Evolutionary conservation across 768 basidiomycete species (phyloP).

Genomic region (Russula vinacea): DNA sequence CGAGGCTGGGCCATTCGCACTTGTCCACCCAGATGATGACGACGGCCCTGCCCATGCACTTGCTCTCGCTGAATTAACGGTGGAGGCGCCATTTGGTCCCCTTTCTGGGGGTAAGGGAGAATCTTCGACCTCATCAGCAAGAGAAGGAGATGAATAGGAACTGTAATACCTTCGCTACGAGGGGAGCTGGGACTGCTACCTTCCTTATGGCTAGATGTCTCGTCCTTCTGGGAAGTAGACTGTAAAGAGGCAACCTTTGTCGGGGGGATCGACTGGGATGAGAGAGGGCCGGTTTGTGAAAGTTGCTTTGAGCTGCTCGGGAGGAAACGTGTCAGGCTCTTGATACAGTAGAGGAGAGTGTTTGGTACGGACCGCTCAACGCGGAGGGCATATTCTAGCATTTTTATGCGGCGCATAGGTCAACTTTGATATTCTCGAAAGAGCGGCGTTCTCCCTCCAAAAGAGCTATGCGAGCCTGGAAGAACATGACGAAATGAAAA

Average conservation of each 20-base stretch:
- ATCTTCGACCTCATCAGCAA: conserved; percentile 44
- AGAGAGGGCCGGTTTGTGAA: conserved; percentile 47
- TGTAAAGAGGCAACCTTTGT: conserved; percentile 65
- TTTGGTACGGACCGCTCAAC: conserved; percentile 80
- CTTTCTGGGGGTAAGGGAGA: conserved; percentile 70
- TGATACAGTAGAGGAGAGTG: conserved; percentile 23
- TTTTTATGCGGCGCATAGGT: conserved; percentile 97
- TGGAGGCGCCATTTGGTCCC: conserved; percentile 39
- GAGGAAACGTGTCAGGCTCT: conserved; percentile 37
- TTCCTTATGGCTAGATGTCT: conserved; percentile 68
- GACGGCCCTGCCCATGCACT: conserved; percentile 51
- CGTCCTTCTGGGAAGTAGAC: conserved; percentile 62
- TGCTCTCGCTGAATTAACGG: conserved; percentile 48
- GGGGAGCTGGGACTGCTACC: conserved; percentile 82
- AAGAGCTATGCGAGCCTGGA: conserved; percentile 90
- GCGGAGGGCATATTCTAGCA: conserved; percentile 96
- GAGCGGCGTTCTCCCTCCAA: conserved; percentile 96
- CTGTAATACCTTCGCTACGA: conserved; percentile 68
- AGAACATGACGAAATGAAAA: conserved; percentile 28
- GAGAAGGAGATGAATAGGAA: conserved; percentile 18
- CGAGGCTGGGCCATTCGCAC: conserved; percentile 45
- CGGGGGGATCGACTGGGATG: conserved; percentile 52
- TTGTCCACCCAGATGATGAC: conserved; percentile 47
- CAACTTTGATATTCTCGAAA: conserved; percentile 94
- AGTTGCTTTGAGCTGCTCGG: conserved; percentile 74